A percentile compares a stretch with the other conserved stretches of the same genome.
Evolutionary conservation across 306 rosid genomes (phyloP).

Genomic region (Inga laurina): DNA sequence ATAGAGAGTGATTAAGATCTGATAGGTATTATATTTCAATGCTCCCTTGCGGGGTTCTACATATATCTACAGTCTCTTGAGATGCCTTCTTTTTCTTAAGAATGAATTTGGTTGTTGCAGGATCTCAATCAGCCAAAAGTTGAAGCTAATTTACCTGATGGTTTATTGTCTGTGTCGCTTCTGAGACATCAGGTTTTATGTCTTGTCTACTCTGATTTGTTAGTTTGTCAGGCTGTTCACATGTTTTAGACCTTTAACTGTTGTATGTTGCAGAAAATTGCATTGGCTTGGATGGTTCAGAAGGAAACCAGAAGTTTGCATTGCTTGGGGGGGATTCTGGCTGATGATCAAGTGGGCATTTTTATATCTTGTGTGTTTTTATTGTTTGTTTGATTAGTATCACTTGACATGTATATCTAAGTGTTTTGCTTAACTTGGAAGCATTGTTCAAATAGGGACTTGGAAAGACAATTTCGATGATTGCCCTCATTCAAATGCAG

Average conservation of each 20-base stretch:
- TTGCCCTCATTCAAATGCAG: constrained; percentile 89
- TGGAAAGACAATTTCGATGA: constrained; percentile 95
- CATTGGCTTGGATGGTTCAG: constrained; percentile 95
- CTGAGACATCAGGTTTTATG: constrained; percentile 87
- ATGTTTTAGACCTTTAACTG: constrained; percentile 23
- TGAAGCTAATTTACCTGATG: constrained; percentile 71
- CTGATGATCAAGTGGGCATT: constrained; percentile 88
- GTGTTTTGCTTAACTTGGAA: constrained; percentile 20
- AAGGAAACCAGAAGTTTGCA: constrained; percentile 93
- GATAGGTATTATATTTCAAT: constrained; percentile 4
- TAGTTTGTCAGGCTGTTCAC: constrained; percentile 21
- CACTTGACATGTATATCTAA: constrained; percentile 17
- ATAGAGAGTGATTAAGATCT: background rate
- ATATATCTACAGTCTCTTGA: background rate
- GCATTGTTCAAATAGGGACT: constrained; percentile 75
- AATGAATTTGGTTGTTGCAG: constrained; percentile 54
- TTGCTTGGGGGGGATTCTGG: constrained; percentile 96
- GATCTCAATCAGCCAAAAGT: constrained; percentile 79
- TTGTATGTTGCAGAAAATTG: constrained; percentile 75
- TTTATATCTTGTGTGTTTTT: constrained; percentile 11
- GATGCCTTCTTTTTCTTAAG: constrained; percentile 3
- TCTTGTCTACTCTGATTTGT: constrained; percentile 24
- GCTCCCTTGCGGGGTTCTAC: background rate
- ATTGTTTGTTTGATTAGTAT: constrained; percentile 7
- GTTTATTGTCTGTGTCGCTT: constrained; percentile 83